Evolutionary conservation across 768 basidiomycete genomes (phyloP), one percentile per base, ranked within the genome.

Genomic region (Lyophyllum decastes): DNA sequence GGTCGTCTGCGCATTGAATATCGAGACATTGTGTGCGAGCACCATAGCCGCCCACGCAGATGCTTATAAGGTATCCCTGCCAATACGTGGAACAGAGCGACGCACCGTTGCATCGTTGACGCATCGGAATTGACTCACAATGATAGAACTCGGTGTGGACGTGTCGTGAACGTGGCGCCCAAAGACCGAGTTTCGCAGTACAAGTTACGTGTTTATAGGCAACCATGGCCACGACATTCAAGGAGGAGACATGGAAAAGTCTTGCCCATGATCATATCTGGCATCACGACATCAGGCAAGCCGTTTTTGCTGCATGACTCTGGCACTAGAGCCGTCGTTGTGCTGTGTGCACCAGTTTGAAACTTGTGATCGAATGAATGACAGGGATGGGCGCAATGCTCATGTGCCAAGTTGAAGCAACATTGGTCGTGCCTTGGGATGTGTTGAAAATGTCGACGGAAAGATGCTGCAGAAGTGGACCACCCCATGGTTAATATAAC

Each of bases 1-100:
- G 58, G 55, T 24, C 58, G 61, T 41, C 52, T 40, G 48, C 58
- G 61, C 35, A 41, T 51, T 26, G 58, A 54, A 46, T 56, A 57
- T 40, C 58, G 38, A 52, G 61, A 59, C 61, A 62, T 59, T 17
- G 24, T 35, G 16, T 38, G 17, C 26, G 44, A 14, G 10, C 14
- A 6, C 22, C 22, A 8, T 34, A 34, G 35, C 24, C 21, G 21
- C 34, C 25, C 9, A 19, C 22, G 12, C 8, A 17, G 7, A 17
- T 44, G 22, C 21, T 48, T 53, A 48, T 58, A 49, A 38, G 11
- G 14, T 12, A 17, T 22, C 27, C 24, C n/a, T 9, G 49, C 34
- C n/a, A 3, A 43, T 21, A 54, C 51, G 45, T 58, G 33, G 19
- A 44, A 27, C 17, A 25, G 25, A 24, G 26, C 22, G 47, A 52